Conservation (phyloP, 2,329 filamentous ascomycete genomes). For the Bertia moriformis region DNA sequence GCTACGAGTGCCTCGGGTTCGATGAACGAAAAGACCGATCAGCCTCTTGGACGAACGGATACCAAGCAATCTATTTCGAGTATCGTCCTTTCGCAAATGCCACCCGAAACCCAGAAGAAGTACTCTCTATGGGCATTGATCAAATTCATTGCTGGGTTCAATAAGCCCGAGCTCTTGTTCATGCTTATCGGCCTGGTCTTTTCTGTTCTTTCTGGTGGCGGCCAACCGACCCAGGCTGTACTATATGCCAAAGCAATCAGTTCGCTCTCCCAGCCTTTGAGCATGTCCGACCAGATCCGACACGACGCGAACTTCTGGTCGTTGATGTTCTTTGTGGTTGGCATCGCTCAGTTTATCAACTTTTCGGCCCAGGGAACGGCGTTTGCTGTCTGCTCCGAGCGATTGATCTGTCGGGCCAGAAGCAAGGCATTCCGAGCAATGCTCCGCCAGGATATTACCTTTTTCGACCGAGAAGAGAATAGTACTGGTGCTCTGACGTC, state of each 20-base stretch:
- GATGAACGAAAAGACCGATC: constrained; percentile 37
- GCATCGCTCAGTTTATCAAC: constrained; percentile 55
- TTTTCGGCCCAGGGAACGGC: constrained; percentile 55
- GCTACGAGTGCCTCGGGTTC: constrained; percentile 6
- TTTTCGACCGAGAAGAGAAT: constrained; percentile 83
- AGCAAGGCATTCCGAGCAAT: constrained; percentile 73
- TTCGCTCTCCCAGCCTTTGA: constrained; percentile 40
- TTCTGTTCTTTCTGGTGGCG: constrained; percentile 64
- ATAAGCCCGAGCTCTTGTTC: constrained; percentile 52
- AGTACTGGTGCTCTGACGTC: constrained; percentile 77
- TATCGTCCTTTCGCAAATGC: constrained; percentile 36
- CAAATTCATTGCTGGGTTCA: constrained; percentile 69
- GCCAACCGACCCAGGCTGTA: constrained; percentile 63
- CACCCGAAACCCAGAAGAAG: constrained; percentile 31
- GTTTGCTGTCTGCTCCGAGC: constrained; percentile 78
- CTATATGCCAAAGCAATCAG: constrained; percentile 83
- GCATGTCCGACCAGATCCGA: constrained; percentile 40
- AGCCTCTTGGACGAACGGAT: constrained; percentile 37
- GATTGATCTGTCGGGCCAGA: constrained; percentile 68
- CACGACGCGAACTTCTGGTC: constrained; percentile 72
- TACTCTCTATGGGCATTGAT: constrained; percentile 66
- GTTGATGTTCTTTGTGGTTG: constrained; percentile 77
- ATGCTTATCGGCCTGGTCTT: constrained; percentile 65
- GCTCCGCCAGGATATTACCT: constrained; percentile 81
- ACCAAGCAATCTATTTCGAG: constrained; percentile 51